These are phyloP conservation scores for Capsicum pubescens DNA, from an alignment of 257 asterid genomes.

Conservation along the genomic window DNA sequence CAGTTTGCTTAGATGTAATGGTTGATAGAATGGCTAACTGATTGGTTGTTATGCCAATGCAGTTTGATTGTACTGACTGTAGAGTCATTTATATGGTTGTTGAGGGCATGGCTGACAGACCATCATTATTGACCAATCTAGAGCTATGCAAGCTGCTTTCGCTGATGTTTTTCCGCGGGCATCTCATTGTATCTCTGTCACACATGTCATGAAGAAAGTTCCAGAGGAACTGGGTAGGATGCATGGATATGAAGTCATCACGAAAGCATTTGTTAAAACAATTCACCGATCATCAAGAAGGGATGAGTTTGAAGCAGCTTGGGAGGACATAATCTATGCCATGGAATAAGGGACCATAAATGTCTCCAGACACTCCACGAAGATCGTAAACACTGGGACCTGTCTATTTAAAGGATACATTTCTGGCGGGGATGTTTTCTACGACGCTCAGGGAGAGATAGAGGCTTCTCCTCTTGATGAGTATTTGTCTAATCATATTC, in stretches of 20 bases:
- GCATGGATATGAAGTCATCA: slow-evolving; percentile 44
- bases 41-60: too few species aligned
- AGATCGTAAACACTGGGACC: slow-evolving; percentile 67
- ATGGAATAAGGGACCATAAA: slow-evolving; percentile 42
- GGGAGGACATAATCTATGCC: slow-evolving; percentile 49
- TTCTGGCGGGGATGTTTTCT: slow-evolving; percentile 49
- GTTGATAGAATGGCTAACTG: too few species aligned
- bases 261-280: slow-evolving; percentile 37
- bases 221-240: slow-evolving; percentile 36
- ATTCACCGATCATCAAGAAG: slow-evolving; percentile 44
- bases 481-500: slow-evolving; percentile 44
- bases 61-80: too few species aligned
- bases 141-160: slow-evolving; percentile 54
- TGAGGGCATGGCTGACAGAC: slow-evolving; percentile 67
- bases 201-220: slow-evolving; percentile 44
- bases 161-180: slow-evolving; percentile 61
- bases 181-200: slow-evolving; percentile 53
- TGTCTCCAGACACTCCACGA: slow-evolving; percentile 55
- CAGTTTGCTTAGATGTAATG: too few species aligned
- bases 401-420: slow-evolving; percentile 54
- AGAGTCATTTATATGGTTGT: slow-evolving; percentile 63
- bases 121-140: slow-evolving; percentile 41
- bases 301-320: slow-evolving; percentile 62
- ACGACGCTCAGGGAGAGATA: slow-evolving; percentile 38
- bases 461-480: slow-evolving; percentile 49